phyloP scores from a whole-genome alignment of 495 filamentous ascomycete genomes.

The Clavariopsis aquatica region DNA sequence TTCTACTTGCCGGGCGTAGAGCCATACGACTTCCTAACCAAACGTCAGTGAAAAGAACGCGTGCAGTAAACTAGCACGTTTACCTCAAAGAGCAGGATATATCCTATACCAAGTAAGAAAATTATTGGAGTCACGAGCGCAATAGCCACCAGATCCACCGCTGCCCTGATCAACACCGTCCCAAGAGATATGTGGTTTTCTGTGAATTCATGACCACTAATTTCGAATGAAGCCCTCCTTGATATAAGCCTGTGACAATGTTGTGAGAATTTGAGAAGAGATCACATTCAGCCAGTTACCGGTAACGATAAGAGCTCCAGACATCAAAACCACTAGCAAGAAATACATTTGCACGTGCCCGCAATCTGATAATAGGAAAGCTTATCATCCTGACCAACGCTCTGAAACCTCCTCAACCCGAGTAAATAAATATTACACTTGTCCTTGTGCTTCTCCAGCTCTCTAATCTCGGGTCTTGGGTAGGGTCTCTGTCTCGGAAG shows the following conservation, averaged over 20 bases:
- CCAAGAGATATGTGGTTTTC: conserved; percentile 60
- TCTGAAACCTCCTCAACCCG: conserved; percentile 57
- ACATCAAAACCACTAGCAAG: too few species aligned
- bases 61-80: background rate
- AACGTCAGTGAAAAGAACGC: background rate
- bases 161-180: conserved; percentile 54
- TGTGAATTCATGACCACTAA: conserved; percentile 71
- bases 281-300: too few species aligned
- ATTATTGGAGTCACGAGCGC: conserved; percentile 63
- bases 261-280: too few species aligned
- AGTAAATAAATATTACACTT: conserved; percentile 62
- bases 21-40: conserved; percentile 58
- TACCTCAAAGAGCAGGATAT: conserved; percentile 69
- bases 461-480: conserved; percentile 55
- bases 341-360: conserved; percentile 44
- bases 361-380: conserved; percentile 64
- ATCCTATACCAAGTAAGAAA: conserved; percentile 74
- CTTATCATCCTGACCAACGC: conserved; percentile 53
- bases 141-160: conserved; percentile 59
- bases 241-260: too few species aligned
- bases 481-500: conserved; percentile 30
- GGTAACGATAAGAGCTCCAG: too few species aligned
- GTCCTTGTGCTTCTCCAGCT: conserved; percentile 58
- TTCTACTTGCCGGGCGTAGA: conserved; percentile 51
- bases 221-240: too few species aligned